Evolutionary conservation across 129 eudicot genomes (phyloP), one percentile per base, ranked within the genome.

Genomic region (Pulicaria dysenterica): DNA sequence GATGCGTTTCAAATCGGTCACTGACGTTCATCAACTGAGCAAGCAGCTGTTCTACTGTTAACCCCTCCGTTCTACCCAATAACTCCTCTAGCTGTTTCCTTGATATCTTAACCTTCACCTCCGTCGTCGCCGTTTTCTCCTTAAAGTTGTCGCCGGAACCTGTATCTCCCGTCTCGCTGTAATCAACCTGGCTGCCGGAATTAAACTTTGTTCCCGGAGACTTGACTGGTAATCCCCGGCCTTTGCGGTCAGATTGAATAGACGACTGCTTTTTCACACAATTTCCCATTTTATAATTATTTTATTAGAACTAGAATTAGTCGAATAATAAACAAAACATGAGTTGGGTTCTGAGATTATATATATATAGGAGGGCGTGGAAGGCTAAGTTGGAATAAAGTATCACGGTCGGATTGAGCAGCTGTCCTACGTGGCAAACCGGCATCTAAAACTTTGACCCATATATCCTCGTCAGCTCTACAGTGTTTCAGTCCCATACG

Each of bases 21-120:
- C 73, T 61, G 14, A 19, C 74, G 51, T 69, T 74, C 48, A 73
- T 80, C 79, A 84, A 43, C 24, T 64, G 50, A 3, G 53, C 68
- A 63, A 84, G 45, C 31, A 70, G 61, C 43, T 84, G 81, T 15
- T 81, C 64, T 41, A 73, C 74, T 11, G 83, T 60, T 73, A 80
- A 9, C 8, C 78, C 80, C 46, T 73, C 83, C 7, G 69, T 68
- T 43, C 57, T 77, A n/a, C 81, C 63, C 62, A 78, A 17, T 41
- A 78, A 45, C 61, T 83, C 82, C 78, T 63, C 81, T 67, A 76
- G 14, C 36, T 87, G 83, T 69, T 84, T 87, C 86, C 72, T 81
- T 4, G 89, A 69, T 63, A 87, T 81, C 82, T 79, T 87, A 16
- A 87, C 58, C 79, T 81, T 84, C 64, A 87, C 84, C 82, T 83